phyloP scores from a whole-genome alignment of 805 yeast genomes.

The Candida railenensis region DNA sequence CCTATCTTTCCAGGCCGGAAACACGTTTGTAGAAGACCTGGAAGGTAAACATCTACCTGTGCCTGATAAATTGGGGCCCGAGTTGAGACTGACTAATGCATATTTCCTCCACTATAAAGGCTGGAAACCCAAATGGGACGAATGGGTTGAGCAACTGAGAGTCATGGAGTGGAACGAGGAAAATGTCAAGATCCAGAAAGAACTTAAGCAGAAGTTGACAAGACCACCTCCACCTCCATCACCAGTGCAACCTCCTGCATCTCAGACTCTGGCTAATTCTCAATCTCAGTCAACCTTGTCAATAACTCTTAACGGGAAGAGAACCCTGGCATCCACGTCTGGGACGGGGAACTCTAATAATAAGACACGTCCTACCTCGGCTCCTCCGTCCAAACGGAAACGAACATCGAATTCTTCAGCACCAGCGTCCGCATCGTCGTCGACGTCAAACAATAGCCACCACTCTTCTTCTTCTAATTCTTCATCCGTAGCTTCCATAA shows the following conservation, averaged over 20 bases:
- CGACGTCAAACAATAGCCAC: conserved; percentile 17
- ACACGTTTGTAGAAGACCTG: conserved; percentile 35
- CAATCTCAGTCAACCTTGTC: conserved; percentile 6
- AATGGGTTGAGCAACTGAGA: conserved; percentile 79
- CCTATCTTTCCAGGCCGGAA: conserved; percentile 57
- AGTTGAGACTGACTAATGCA: conserved; percentile 28
- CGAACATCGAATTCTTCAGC: not conserved
- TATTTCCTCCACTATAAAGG: conserved; percentile 89
- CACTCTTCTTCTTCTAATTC: not conserved
- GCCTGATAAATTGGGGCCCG: conserved; percentile 20
- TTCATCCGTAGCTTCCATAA: conserved; percentile 40
- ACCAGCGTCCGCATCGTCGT: not conserved
- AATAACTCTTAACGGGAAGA: conserved; percentile 5
- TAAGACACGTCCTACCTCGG: not conserved
- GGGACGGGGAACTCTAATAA: not conserved
- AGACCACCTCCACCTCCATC: conserved; percentile 1
- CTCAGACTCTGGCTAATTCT: too few species aligned
- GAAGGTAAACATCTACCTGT: conserved; percentile 38
- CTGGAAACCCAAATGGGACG: conserved; percentile 96
- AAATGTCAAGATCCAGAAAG: conserved; percentile 61
- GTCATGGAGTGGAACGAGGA: conserved; percentile 69
- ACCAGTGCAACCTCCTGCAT: conserved; percentile 11
- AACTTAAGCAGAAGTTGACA: conserved; percentile 38
- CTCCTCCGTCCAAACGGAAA: not conserved
- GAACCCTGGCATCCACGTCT: not conserved